phyloP scores from a whole-genome alignment of 371 early-diverging fungal species.

The Umbelopsis sp. region DNA sequence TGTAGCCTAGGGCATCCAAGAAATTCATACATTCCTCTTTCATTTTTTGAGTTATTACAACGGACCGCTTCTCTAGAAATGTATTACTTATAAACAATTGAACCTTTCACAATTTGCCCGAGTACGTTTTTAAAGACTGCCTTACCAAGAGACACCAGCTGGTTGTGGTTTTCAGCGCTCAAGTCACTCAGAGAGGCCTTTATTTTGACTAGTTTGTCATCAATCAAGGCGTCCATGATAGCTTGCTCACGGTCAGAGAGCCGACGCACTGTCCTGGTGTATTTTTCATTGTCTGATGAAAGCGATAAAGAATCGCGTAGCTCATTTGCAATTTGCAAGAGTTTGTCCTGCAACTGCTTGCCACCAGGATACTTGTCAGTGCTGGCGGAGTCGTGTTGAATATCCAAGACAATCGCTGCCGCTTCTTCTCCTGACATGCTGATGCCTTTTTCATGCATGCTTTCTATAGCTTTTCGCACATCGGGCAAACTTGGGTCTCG shows the following conservation, averaged over 20 bases:
- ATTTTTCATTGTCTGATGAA: constrained; percentile 34
- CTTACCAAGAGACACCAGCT: constrained; percentile 37
- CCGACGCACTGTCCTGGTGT: constrained; percentile 40
- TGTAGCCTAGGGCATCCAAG: constrained; percentile 53
- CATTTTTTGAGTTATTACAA: constrained; percentile 53
- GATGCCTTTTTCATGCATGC: constrained; percentile 9
- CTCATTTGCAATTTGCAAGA: constrained; percentile 30
- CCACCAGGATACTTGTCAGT: constrained; percentile 8
- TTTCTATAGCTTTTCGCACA: constrained; percentile 11
- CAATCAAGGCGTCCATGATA: constrained; percentile 25
- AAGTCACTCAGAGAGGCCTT: constrained; percentile 26
- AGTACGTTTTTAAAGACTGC: not conserved
- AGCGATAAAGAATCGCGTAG: constrained; percentile 23
- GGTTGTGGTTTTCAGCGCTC: constrained; percentile 30
- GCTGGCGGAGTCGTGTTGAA: constrained; percentile 2
- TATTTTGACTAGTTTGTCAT: constrained; percentile 20
- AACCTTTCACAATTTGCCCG: too few relatives aligned
- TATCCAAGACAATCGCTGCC: constrained; percentile 7
- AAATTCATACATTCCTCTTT: constrained; percentile 55
- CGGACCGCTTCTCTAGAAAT: constrained; percentile 49
- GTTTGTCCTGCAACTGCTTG: constrained; percentile 22
- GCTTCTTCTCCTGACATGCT: constrained; percentile 10
- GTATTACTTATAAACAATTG: too few relatives aligned
- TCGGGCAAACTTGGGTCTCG: constrained; percentile 12
- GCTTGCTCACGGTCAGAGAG: constrained; percentile 31